phyloP scores from a whole-genome alignment of 2,329 filamentous ascomycete genomes.

The Pestalotiopsis sp. region DNA sequence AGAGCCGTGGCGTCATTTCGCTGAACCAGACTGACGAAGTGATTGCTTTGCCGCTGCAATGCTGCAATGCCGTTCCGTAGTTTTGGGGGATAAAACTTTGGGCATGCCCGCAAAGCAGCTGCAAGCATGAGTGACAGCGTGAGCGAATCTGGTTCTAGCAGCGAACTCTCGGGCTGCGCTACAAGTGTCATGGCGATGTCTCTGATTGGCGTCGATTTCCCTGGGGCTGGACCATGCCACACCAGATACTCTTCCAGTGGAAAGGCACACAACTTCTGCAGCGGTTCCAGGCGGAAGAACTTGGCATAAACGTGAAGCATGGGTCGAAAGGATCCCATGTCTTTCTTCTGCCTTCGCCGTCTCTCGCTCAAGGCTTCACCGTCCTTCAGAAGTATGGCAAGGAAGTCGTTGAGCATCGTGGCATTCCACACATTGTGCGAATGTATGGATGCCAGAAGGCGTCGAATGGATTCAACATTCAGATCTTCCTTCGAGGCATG shows the following conservation, averaged over 20 bases:
- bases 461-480: conserved; percentile 56
- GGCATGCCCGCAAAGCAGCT: conserved; percentile 29
- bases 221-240: neutral
- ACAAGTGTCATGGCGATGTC: conserved; percentile 20
- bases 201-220: conserved; percentile 18
- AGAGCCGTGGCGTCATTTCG: conserved; percentile 37
- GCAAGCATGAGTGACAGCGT: conserved; percentile 30
- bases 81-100: neutral
- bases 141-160: conserved; percentile 27
- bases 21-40: conserved; percentile 46
- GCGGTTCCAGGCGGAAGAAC: conserved; percentile 47
- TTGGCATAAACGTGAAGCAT: conserved; percentile 54
- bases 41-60: conserved; percentile 46
- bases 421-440: conserved; percentile 48
- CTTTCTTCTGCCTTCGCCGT: conserved; percentile 32
- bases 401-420: conserved; percentile 51
- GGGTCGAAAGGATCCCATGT: conserved; percentile 42
- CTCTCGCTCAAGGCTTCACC: conserved; percentile 38
- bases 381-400: conserved; percentile 53
- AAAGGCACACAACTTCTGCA: conserved; percentile 39
- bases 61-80: neutral
- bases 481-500: conserved; percentile 66
- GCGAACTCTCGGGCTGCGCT: conserved; percentile 21
- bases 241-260: conserved; percentile 26
- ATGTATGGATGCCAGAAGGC: conserved; percentile 57